Evolutionary conservation across 345 rosid genomes (phyloP).

Genomic region (Orychophragmus violaceus): DNA sequence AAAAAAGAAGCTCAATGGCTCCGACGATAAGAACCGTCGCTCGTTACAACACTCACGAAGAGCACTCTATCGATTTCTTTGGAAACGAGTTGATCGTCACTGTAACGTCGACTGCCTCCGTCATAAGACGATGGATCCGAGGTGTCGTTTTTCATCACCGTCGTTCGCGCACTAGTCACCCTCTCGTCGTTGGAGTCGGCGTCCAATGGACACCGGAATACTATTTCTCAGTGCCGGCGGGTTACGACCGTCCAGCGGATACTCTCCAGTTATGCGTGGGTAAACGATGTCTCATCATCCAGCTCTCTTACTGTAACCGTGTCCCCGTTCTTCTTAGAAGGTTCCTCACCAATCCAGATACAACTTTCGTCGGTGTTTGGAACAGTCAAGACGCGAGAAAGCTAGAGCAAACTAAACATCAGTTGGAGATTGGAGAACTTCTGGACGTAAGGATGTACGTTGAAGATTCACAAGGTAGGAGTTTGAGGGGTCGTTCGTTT

Average conservation of each 20-base stretch:
- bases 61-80: conserved; percentile 18
- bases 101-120: conserved; percentile 23
- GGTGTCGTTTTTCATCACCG: too few species aligned
- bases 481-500: not conserved
- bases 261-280: conserved; percentile 38
- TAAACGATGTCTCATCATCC: conserved; percentile 32
- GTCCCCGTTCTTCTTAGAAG: conserved; percentile 24
- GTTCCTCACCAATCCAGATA: not conserved
- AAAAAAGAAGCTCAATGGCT: conserved; percentile 2
- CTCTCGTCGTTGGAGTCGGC: conserved; percentile 33
- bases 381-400: not conserved
- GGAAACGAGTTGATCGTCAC: conserved; percentile 18
- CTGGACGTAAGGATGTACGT: not conserved
- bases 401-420: not conserved
- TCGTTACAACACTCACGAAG: not conserved
- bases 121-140: conserved; percentile 30
- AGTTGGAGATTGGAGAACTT: not conserved
- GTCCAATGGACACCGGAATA: conserved; percentile 32
- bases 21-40: conserved; percentile 2
- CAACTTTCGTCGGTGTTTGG: not conserved
- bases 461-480: not conserved
- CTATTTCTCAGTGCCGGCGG: too few species aligned
- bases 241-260: too few species aligned
- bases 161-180: not conserved
- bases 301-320: conserved; percentile 7